A percentile compares a stretch with the other conserved stretches of the same genome.
Evolutionary conservation across 2,329 filamentous ascomycete species (phyloP).

Genomic region (Sporothrix mexicana): DNA sequence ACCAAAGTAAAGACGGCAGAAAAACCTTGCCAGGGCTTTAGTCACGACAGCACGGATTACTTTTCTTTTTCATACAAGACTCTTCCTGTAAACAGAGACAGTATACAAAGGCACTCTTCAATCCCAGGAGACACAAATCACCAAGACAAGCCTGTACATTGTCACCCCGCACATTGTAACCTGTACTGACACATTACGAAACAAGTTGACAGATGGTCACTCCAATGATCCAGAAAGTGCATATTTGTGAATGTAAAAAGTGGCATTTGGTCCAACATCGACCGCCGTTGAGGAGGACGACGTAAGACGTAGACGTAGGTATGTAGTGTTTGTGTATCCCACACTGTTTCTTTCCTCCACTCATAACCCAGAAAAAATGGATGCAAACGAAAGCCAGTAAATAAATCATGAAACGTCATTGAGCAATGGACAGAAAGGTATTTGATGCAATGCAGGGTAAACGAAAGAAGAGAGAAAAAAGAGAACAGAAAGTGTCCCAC

Average conservation of each 20-base stretch:
- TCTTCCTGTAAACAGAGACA: too few species aligned
- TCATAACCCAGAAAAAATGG: neutral
- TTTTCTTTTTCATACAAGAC: neutral
- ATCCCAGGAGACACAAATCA: neutral
- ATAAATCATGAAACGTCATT: conserved; percentile 2
- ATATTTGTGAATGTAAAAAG: neutral
- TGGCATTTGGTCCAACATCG: neutral
- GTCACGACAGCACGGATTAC: neutral
- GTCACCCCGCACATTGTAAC: neutral
- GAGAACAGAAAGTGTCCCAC: conserved; percentile 27
- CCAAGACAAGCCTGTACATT: neutral
- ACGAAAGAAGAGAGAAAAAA: neutral
- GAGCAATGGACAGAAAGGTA: neutral
- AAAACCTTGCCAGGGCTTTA: neutral
- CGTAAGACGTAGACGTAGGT: neutral
- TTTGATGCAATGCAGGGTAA: conserved; percentile 5
- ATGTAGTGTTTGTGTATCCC: conserved; percentile 1
- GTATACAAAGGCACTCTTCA: neutral
- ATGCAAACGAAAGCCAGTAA: too few species aligned
- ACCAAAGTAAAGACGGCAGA: conserved; percentile 6
- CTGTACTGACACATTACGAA: neutral
- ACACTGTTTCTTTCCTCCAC: neutral
- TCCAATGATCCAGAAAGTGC: neutral
- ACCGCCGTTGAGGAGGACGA: neutral
- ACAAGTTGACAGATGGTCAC: neutral